Percentiles rank a stretch among this genome's conserved stretches.
phyloP scores from a whole-genome alignment of 768 basidiomycete genomes.

The Lactarius indigo region DNA sequence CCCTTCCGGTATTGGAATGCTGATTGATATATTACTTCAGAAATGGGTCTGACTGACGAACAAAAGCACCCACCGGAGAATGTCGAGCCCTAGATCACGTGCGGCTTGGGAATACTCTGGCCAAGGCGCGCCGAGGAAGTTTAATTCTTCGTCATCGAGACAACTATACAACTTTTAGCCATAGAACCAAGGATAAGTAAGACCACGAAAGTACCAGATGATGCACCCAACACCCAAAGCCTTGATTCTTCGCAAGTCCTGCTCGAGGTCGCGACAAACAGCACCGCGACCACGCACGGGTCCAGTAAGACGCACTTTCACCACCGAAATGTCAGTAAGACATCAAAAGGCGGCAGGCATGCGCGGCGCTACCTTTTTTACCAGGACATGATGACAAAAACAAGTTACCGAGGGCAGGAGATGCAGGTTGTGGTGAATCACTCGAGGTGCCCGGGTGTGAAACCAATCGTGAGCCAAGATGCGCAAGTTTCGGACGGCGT shows the following conservation, averaged over 20 bases:
- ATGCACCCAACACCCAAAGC: conserved; percentile 73
- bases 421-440: conserved; percentile 3
- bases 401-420: conserved; percentile 68
- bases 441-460: neutral
- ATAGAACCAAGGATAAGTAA: neutral
- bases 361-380: conserved; percentile 66
- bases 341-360: neutral
- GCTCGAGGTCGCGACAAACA: conserved; percentile 77
- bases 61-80: conserved; percentile 58
- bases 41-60: neutral
- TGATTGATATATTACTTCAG: conserved; percentile 31
- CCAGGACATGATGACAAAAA: conserved; percentile 90
- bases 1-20: conserved; percentile 88
- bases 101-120: conserved; percentile 65
- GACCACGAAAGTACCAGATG: conserved; percentile 57
- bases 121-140: conserved; percentile 86
- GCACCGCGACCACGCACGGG: conserved; percentile 75
- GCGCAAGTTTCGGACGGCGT: conserved; percentile 10
- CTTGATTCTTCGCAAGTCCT: conserved; percentile 74
- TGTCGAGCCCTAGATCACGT: conserved; percentile 62
- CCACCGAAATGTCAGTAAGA: neutral
- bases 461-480: conserved; percentile 2
- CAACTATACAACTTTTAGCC: conserved; percentile 46
- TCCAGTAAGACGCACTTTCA: conserved; percentile 63
- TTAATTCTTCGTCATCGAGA: conserved; percentile 80